Evolutionary conservation across 306 rosid genomes (phyloP).

Genomic region (Ochetophila trinervis): DNA sequence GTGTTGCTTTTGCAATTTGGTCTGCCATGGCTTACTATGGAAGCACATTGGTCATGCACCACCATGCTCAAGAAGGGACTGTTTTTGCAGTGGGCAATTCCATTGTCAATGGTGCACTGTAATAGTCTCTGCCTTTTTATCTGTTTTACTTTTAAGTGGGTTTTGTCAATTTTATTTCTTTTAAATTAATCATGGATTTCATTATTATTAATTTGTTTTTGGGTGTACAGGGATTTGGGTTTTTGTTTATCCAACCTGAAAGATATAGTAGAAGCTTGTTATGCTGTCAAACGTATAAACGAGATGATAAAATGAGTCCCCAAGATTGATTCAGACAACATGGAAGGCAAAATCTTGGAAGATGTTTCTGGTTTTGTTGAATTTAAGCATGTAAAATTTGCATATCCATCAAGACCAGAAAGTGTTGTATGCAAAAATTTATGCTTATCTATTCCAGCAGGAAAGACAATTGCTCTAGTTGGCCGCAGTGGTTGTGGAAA

Average conservation of each 20-base stretch:
- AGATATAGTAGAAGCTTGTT: slow-evolving; percentile 17
- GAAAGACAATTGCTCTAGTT: slow-evolving; percentile 20
- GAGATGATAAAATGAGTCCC: slow-evolving; percentile 15
- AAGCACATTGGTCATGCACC: slow-evolving; percentile 38
- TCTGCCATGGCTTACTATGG: slow-evolving; percentile 52
- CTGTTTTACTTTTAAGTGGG: no score
- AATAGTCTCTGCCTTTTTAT: slow-evolving; percentile 5
- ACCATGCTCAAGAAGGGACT: slow-evolving; percentile 39
- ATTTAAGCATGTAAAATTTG: slow-evolving; percentile 12
- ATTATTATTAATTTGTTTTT: no score
- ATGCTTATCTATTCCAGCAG: slow-evolving; percentile 3
- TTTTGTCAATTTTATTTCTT: no score
- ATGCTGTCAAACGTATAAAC: slow-evolving; percentile 4
- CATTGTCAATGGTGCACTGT: slow-evolving; percentile 48
- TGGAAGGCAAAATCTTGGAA: slow-evolving; percentile 7
- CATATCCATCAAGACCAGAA: slow-evolving; percentile 27
- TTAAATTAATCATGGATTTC: no score
- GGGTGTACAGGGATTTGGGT: slow-evolving; percentile 25
- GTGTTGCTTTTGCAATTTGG: slow-evolving; percentile 47
- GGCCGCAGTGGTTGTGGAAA: slow-evolving; percentile 22
- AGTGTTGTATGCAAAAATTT: slow-evolving; percentile 10
- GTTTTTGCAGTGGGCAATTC: slow-evolving; percentile 39
- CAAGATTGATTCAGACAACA: slow-evolving; percentile 10
- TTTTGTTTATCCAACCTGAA: slow-evolving; percentile 11
- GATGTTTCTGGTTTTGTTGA: slow-evolving; percentile 6